phyloP scores from a whole-genome alignment of 352 stramenopile species.

The Phytophthora lateralis region DNA sequence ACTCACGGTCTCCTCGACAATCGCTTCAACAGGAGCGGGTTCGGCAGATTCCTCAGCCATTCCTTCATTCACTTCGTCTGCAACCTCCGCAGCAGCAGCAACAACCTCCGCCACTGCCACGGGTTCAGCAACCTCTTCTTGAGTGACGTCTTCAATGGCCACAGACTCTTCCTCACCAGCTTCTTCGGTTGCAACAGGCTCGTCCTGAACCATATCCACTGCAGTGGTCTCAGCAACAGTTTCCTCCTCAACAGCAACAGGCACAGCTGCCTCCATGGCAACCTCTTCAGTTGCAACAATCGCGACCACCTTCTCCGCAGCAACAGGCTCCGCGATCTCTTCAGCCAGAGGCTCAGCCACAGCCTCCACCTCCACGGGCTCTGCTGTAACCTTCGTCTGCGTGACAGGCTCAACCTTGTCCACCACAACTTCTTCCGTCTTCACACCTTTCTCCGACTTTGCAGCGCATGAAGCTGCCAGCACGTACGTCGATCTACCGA shows the following conservation, averaged over 20 bases:
- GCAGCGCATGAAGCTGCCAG: constrained; percentile 11
- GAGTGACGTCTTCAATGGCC: neutral
- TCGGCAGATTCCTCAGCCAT: neutral
- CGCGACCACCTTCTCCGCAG: neutral
- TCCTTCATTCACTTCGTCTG: neutral
- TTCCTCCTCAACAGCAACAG: neutral
- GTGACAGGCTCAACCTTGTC: neutral
- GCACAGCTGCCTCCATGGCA: neutral
- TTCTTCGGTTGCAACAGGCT: neutral
- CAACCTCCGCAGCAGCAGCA: neutral
- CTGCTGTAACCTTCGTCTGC: neutral
- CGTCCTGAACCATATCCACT: neutral
- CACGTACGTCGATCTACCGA: constrained; percentile 25
- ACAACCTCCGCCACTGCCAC: neutral
- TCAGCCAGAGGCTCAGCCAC: neutral
- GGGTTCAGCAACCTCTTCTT: neutral
- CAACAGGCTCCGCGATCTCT: constrained; percentile 1
- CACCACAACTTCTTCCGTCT: neutral
- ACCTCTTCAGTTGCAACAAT: neutral
- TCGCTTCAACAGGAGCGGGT: neutral
- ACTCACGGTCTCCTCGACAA: neutral
- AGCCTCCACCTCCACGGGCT: constrained; percentile 2
- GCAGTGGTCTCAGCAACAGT: neutral
- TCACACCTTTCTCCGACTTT: neutral
- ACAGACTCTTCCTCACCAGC: neutral